Evolutionary conservation across 768 basidiomycete genomes (phyloP), one percentile per base, ranked within the genome.

Genomic region (Leucosporidium scottii): DNA sequence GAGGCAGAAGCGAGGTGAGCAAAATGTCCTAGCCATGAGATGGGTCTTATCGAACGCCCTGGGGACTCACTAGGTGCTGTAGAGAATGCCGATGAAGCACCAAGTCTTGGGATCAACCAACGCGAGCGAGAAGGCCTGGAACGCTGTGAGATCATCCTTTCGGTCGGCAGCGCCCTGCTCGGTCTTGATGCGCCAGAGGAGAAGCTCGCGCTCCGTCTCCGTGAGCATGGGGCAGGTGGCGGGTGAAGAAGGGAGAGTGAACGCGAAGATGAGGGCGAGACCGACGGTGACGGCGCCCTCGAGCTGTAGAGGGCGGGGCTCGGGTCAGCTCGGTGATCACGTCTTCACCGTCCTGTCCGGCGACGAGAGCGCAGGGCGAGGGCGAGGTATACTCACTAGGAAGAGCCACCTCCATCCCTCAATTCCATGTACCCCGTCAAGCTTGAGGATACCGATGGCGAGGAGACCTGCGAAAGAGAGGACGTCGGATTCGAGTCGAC

Each of bases 371-470:
- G n/a, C n/a, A n/a, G 34, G 34, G 34, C 39, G 39, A 8, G 39
- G 13, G 15, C 13, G 15, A 44, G 39, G 15, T 12, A 44, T 34
- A 17, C 39, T 44, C 10, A 44, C 39, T 13, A 44, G 27, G 68
- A 60, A 76, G 13, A 77, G 67, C 77, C 77, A 78, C 39, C 75
- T 49, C 78, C 78, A 78, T 6, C 77, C 78, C n/a, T 69, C 67
- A 21, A 78, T 62, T 3, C 78, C 77, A n/a, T 73, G 68, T 18
- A 44, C 30, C 2, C 75, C 76, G 61, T 68, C 66, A 28, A 73
- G 59, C 54, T 39, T 55, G 25, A 60, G 23, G 49, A 74, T 74
- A 54, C 70, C 17, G 36, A 51, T 17, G 50, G 50, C 21, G 50
- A 23, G 50, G 17, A 23, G 25, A n/a, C 21, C 23, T 27, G 50